phyloP scores from a whole-genome alignment of 139 green algal species.

The Chlorella ohadii region DNA sequence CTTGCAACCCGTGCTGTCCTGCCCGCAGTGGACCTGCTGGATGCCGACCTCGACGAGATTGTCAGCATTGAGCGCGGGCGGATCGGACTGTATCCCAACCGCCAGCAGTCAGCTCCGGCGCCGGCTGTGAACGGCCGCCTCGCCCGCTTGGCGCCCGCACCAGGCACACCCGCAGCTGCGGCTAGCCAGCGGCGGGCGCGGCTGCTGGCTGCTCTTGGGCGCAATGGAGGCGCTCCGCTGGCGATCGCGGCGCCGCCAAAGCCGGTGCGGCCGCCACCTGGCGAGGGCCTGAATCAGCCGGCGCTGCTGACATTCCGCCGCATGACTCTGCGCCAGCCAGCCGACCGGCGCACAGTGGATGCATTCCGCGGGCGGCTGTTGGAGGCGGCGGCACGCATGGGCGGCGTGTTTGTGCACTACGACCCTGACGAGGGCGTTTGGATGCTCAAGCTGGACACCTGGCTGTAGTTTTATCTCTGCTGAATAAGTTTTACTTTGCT shows the following conservation, averaged over 20 bases:
- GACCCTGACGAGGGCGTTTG: constrained; percentile 37
- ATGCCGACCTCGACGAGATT: constrained; percentile 32
- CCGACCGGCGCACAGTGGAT: not conserved
- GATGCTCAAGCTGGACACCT: constrained; percentile 51
- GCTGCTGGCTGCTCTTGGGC: not conserved
- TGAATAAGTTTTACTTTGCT: no score
- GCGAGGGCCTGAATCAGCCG: constrained; percentile 43
- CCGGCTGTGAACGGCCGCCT: no score
- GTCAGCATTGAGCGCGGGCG: constrained; percentile 41
- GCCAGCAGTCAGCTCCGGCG: not conserved
- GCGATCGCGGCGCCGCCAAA: not conserved
- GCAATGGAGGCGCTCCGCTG: no score
- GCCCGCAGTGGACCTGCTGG: constrained; percentile 36
- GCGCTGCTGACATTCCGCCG: constrained; percentile 45
- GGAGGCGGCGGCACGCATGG: constrained; percentile 10
- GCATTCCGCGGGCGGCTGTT: constrained; percentile 30
- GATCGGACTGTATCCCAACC: constrained; percentile 35
- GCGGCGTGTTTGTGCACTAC: constrained; percentile 51
- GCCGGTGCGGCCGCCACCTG: not conserved
- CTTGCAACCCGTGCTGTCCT: not conserved
- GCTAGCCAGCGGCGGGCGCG: not conserved
- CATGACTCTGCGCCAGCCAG: not conserved
- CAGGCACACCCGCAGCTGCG: not conserved
- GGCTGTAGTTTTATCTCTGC: not conserved
- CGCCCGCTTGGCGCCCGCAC: not conserved